phyloP scores from a whole-genome alignment of 2,329 filamentous ascomycete species.

The Apiospora arundinis region DNA sequence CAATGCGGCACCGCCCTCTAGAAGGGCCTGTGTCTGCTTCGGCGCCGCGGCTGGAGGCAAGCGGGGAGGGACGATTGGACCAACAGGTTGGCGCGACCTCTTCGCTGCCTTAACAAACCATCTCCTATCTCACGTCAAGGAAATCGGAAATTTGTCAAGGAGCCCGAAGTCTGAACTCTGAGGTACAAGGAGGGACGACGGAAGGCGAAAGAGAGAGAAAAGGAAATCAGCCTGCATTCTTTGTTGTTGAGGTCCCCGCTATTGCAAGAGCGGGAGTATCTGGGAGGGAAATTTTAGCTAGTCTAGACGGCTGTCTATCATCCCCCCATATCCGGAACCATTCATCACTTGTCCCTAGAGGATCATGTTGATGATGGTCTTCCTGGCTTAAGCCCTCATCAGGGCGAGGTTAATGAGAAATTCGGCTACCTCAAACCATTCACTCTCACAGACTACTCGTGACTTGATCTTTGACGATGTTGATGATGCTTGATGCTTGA shows the following conservation, averaged over 20 bases:
- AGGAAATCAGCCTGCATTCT: constrained; percentile 16
- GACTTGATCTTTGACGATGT: background rate
- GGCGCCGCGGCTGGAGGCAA: constrained; percentile 25
- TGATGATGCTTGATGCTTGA: background rate
- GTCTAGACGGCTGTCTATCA: background rate
- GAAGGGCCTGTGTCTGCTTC: background rate
- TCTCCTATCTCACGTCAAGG: constrained; percentile 36
- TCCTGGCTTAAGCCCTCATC: constrained; percentile 6
- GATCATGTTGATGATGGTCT: constrained; percentile 2
- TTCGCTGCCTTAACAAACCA: constrained; percentile 38
- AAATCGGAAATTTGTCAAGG: constrained; percentile 11
- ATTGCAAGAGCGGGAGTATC: constrained; percentile 7
- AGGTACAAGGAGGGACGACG: background rate
- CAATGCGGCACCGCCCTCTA: background rate
- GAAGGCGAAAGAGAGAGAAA: constrained; percentile 11
- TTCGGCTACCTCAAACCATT: constrained; percentile 17
- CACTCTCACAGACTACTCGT: background rate
- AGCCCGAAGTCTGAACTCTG: background rate
- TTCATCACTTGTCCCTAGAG: background rate
- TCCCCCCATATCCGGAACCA: background rate
- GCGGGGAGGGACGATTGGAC: constrained; percentile 38
- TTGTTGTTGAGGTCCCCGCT: constrained; percentile 13
- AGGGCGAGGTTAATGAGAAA: constrained; percentile 20
- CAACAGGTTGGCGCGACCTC: constrained; percentile 43
- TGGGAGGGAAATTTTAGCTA: background rate